Conservation (phyloP, 2,329 filamentous ascomycete genomes). For the Cephalotrichum gorgonifer region DNA sequence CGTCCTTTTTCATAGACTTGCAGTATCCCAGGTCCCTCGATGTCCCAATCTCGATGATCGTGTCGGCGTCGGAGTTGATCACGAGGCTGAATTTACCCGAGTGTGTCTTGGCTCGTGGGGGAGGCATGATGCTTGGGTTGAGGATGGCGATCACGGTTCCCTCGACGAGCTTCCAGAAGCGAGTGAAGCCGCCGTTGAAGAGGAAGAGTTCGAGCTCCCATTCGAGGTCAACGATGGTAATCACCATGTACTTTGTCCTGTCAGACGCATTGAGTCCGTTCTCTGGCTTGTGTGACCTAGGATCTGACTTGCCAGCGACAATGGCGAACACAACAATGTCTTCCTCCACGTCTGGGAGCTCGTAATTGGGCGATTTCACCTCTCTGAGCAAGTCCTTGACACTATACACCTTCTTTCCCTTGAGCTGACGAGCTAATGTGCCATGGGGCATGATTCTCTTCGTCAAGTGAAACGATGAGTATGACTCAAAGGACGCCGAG, state of each 20-base stretch:
- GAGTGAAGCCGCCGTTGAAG: slow-evolving; percentile 81
- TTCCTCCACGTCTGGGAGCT: slow-evolving; percentile 70
- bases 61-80: slow-evolving; percentile 77
- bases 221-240: slow-evolving; percentile 78
- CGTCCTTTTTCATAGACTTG: slow-evolving; percentile 75
- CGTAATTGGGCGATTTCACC: slow-evolving; percentile 75
- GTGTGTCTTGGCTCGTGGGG: slow-evolving; percentile 61
- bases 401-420: slow-evolving; percentile 64
- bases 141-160: slow-evolving; percentile 90
- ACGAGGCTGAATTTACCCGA: slow-evolving; percentile 80
- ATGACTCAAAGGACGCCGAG: slow-evolving; percentile 67
- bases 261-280: slow-evolving; percentile 40
- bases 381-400: slow-evolving; percentile 72
- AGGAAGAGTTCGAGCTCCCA: slow-evolving; percentile 89
- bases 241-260: slow-evolving; percentile 81
- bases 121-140: slow-evolving; percentile 86
- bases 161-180: slow-evolving; percentile 86
- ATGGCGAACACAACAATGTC: slow-evolving; percentile 87
- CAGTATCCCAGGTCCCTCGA: slow-evolving; percentile 84
- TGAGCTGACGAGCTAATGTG: slow-evolving; percentile 66
- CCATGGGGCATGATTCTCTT: slow-evolving; percentile 75
- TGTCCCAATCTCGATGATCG: slow-evolving; percentile 77
- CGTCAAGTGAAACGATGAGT: slow-evolving; percentile 74
- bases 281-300: slow-evolving; percentile 47
- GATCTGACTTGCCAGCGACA: slow-evolving; percentile 79